Evolutionary conservation across 176 grass and related monocot genomes (phyloP).

Genomic region (Lolium multiflorum): DNA sequence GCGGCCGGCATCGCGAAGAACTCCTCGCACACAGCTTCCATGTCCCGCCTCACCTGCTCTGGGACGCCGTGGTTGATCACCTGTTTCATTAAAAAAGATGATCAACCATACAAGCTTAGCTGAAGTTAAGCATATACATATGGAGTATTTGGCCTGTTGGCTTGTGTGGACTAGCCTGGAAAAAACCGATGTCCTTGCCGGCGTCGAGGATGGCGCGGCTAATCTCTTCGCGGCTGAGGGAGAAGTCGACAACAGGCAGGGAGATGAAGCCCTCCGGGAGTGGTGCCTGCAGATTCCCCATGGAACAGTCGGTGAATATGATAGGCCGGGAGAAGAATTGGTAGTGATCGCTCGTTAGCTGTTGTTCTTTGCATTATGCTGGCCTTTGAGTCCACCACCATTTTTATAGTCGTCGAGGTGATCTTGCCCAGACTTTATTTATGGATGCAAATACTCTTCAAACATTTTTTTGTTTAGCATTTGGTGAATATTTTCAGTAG

Average conservation of each 20-base stretch:
- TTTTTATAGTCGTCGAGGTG: too few relatives aligned
- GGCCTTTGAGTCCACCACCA: too few relatives aligned
- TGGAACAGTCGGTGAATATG: too few relatives aligned
- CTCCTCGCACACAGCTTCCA: conserved; percentile 37
- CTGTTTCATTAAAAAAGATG: neutral
- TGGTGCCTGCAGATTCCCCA: too few relatives aligned
- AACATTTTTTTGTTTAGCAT: too few relatives aligned
- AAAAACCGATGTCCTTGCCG: neutral
- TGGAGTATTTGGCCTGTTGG: neutral
- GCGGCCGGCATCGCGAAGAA: conserved; percentile 54
- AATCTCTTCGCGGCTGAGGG: conserved; percentile 33
- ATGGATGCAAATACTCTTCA: too few relatives aligned
- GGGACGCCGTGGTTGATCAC: conserved; percentile 59
- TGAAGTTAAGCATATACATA: too few relatives aligned
- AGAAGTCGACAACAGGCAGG: conserved; percentile 54
- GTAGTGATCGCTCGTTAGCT: too few relatives aligned
- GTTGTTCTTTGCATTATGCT: too few relatives aligned
- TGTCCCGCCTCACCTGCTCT: conserved; percentile 40
- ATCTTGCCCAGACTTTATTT: too few relatives aligned
- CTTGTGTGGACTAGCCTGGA: conserved; percentile 20
- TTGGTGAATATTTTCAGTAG: too few relatives aligned
- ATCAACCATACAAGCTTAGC: neutral
- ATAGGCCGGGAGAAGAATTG: too few relatives aligned
- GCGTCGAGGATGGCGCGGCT: conserved; percentile 47
- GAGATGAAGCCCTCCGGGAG: neutral